A percentile compares a stretch with the other conserved stretches of the same genome.
Evolutionary conservation across 352 stramenopile genomes (phyloP).

Genomic region (Aphanomyces astaci): DNA sequence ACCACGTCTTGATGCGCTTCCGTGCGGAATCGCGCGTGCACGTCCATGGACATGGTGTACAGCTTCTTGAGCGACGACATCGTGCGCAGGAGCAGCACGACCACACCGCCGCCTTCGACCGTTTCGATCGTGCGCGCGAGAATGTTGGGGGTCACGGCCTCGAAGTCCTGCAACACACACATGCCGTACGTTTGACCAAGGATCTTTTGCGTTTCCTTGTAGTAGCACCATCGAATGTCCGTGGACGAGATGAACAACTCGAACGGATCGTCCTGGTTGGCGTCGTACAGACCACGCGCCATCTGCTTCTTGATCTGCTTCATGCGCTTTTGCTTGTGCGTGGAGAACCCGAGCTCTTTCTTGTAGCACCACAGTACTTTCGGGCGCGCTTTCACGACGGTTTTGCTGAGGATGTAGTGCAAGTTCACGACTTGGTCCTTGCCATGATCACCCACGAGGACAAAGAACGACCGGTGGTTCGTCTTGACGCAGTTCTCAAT

Average conservation of each 20-base stretch:
- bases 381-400: constrained; percentile 89
- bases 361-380: constrained; percentile 99
- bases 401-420: constrained; percentile 97
- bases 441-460: constrained; percentile 98
- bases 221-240: constrained; percentile 99
- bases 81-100: constrained; percentile 96
- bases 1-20: constrained; percentile 92
- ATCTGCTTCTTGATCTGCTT: constrained; percentile 94
- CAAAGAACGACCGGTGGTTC: constrained; percentile 95
- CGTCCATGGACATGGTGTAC: constrained; percentile 98
- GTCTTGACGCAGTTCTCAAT: constrained; percentile 96
- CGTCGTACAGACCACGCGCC: constrained; percentile 88
- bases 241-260: constrained; percentile 98
- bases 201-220: constrained; percentile 99
- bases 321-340: constrained; percentile 92
- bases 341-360: constrained; percentile 99
- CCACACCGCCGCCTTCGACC: constrained; percentile 95
- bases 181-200: constrained; percentile 98
- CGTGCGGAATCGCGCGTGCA: constrained; percentile 86
- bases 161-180: constrained; percentile 98
- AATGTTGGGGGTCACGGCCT: constrained; percentile 98
- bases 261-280: constrained; percentile 93
- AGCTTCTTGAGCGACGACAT: constrained; percentile 98
- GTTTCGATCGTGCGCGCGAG: constrained; percentile 99
- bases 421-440: constrained; percentile 99